Percentiles rank a stretch among this genome's conserved stretches.
Evolutionary conservation across 2,329 filamentous ascomycete genomes (phyloP).

Genomic region (Aspergillus fischeri): DNA sequence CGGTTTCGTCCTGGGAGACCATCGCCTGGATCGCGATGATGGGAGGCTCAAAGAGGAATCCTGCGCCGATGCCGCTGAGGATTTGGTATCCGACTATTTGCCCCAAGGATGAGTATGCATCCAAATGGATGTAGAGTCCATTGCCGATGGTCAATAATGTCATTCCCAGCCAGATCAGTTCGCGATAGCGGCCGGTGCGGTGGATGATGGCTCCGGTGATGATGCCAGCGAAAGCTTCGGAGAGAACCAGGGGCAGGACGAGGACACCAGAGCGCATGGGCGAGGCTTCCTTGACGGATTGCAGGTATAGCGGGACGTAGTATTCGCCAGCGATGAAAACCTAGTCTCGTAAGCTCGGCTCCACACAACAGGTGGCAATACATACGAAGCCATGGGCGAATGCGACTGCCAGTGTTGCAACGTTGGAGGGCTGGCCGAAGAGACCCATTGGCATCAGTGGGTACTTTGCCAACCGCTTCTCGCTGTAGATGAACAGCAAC

Average conservation of each 20-base stretch:
- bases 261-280: conserved; percentile 58
- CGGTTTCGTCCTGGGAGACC: conserved; percentile 46
- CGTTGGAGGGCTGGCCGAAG: conserved; percentile 54
- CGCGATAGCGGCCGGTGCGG: conserved; percentile 47
- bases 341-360: conserved; percentile 29
- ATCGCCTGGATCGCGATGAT: conserved; percentile 56
- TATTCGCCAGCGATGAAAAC: conserved; percentile 64
- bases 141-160: conserved; percentile 42
- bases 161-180: conserved; percentile 44
- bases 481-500: conserved; percentile 55
- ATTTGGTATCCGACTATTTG: conserved; percentile 48
- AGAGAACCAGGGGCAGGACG: conserved; percentile 57
- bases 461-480: conserved; percentile 60
- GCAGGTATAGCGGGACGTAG: conserved; percentile 71
- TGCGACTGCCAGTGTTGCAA: conserved; percentile 52
- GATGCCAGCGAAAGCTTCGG: conserved; percentile 44
- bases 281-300: conserved; percentile 59
- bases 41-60: conserved; percentile 53
- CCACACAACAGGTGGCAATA: background rate
- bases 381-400: conserved; percentile 46
- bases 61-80: conserved; percentile 49
- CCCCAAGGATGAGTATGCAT: conserved; percentile 31
- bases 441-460: conserved; percentile 66
- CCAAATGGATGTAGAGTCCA: conserved; percentile 46
- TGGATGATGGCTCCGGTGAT: conserved; percentile 47